These are phyloP conservation scores for Balakata baccata DNA, from an alignment of 345 rosid genomes.

Conservation along the genomic window DNA sequence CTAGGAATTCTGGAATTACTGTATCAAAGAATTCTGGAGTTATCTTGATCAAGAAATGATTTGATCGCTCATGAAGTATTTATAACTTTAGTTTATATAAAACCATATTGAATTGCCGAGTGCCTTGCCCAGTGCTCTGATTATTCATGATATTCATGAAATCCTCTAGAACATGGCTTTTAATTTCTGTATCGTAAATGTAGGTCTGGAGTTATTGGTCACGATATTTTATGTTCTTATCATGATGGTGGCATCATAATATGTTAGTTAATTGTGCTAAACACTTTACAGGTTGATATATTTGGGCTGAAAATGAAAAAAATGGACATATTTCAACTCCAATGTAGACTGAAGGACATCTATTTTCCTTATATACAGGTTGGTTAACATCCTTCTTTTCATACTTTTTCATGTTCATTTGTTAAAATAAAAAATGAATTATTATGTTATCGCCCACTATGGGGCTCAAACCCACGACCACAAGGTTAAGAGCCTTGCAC, in stretches of 20 bases:
- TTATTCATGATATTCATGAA: background rate
- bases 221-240: background rate
- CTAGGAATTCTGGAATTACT: background rate
- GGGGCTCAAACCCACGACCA: background rate
- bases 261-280: background rate
- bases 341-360: slow-evolving; percentile 74
- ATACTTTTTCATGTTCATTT: background rate
- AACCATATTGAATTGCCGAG: background rate
- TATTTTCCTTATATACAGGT: slow-evolving; percentile 89
- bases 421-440: background rate
- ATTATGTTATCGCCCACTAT: background rate
- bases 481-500: slow-evolving; percentile 51
- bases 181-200: background rate
- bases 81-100: too few species aligned
- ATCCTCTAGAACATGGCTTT: background rate
- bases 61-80: too few species aligned
- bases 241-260: background rate
- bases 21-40: too few species aligned
- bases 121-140: too few species aligned
- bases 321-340: slow-evolving; percentile 41
- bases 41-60: too few species aligned
- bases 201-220: background rate
- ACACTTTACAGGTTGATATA: slow-evolving; percentile 55
- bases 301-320: slow-evolving; percentile 41
- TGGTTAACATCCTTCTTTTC: background rate